Evolutionary conservation across 305 asterid species (phyloP).

Genomic region (Fraxinus baroniana): DNA sequence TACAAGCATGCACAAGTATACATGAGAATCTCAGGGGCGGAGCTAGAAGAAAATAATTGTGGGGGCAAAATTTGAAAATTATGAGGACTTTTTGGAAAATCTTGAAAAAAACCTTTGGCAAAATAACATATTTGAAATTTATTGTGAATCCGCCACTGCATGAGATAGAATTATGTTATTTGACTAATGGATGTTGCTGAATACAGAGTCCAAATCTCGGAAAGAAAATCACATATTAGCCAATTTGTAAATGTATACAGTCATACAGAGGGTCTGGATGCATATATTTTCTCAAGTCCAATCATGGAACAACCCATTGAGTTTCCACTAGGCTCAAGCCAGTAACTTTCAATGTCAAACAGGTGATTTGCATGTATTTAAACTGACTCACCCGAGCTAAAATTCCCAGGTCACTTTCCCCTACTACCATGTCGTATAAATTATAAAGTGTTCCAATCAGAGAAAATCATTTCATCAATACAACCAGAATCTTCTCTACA

Average conservation of each 20-base stretch:
- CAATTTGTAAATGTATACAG: neutral
- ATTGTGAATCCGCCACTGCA: no score
- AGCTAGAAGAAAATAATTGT: no score
- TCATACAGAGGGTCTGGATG: neutral
- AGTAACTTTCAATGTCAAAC: neutral
- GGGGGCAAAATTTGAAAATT: no score
- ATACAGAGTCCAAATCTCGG: neutral
- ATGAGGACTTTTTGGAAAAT: no score
- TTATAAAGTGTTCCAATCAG: neutral
- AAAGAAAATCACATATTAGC: neutral
- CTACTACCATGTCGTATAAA: neutral
- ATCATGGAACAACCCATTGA: neutral
- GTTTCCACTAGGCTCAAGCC: neutral
- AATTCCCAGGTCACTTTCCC: neutral
- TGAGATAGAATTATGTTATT: neutral
- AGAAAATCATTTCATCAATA: neutral
- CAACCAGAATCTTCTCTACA: neutral
- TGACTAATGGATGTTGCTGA: neutral
- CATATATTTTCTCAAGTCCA: conserved; percentile 3
- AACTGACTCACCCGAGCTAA: neutral
- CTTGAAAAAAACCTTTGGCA: no score
- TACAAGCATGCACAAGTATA: neutral
- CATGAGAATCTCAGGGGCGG: no score
- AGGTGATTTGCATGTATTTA: neutral
- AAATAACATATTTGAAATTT: no score